Base-by-base conservation (phyloP, 164 flowering plant genomes). In the Santalum album region DNA sequence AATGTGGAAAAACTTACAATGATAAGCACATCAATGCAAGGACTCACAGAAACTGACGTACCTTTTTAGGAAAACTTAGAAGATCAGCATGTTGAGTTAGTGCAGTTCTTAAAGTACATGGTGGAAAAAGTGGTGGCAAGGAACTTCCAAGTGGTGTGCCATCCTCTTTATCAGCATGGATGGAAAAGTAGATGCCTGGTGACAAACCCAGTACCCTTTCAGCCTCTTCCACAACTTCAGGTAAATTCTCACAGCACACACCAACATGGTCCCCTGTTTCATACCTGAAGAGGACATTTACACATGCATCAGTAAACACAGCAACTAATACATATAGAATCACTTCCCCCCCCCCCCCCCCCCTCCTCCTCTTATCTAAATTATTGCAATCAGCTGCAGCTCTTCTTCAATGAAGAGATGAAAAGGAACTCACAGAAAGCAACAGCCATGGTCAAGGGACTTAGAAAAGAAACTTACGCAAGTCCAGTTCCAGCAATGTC, bases 191-290 rank as follows among this genome's bases (percentile, higher is more conserved):
- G 35, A 79, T 82, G 10, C 85, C 82, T 6, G 90, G 73, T 23
- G 85, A 62, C 46, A 75, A 48, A 49, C 83, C 87, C 23, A 94
- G 56, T 40, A 94, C 57, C 57, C 64, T 72, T 63, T 82, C 73
- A 22, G 96, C 99, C 64, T 82, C 90, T 62, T 87, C 97, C 18
- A 87, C 96, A 43, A 53, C 61, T 69, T 87, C 99, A 56, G 34
- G 42, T 25, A 66, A 49, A 68, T 94, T 94, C 49, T 87, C 92
- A 70, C 84, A 72, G 67, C 63, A 85, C 2, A 94, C 99, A 68
- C 97, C 99, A 65, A 94, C 97, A 69, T 94, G 99, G 61, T 94
- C 99, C 34, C 99, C 99, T 6, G 97, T 89, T 65, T 85, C 99
- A 70, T 94, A 94, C 53, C 99, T 94, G 80, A 67, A 38, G 29